Evolutionary conservation across 2,329 filamentous ascomycete genomes (phyloP), one percentile per base, ranked within the genome.

Genomic region (Penicillium sp.): DNA sequence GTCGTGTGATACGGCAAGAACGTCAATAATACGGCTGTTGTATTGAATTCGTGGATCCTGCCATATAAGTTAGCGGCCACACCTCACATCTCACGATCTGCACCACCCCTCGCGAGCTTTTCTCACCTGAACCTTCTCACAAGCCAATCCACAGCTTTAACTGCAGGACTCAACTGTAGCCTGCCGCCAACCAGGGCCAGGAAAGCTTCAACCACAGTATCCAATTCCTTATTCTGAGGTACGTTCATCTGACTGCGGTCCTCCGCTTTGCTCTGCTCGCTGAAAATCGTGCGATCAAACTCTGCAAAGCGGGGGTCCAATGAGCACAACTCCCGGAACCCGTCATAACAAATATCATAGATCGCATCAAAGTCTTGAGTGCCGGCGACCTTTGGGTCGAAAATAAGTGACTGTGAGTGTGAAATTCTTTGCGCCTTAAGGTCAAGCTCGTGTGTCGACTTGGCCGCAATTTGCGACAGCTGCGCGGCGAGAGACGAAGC

Each of bases 71-170:
- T 63, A 67, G 63, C 60, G 39, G 34, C 61, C 25, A 63, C 65
- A 47, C 61, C 60, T 43, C 25, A 64, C 65, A 47, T 61, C 60
- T 43, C 25, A 16, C 27, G 8, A 34, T 10, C 13, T 27, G 21
- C 33, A 44, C 39, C 27, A 43, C n/a, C n/a, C 39, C 25, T 29
- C 36, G 4, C 29, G 15, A 27, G 25, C 36, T 33, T 46, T 50
- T 41, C 82, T 60, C 79, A 95, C 91, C 88, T 86, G 70, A 97
- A 99, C 68, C 93, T 84, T 69, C 94, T 83, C 53, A 99, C 84
- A 46, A 99, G 82, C 94, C 94, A 99, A 78, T 99, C 95, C 38
- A 97, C 82, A 16, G 92, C 87, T 76, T 95, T 96, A 53, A 96
- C 85, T 0, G 91, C 91, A 40, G 94, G 93, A 78, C 88, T 92